These are phyloP conservation scores for Leccinum obscurum DNA, from an alignment of 768 basidiomycete species.

Conservation along the genomic window DNA sequence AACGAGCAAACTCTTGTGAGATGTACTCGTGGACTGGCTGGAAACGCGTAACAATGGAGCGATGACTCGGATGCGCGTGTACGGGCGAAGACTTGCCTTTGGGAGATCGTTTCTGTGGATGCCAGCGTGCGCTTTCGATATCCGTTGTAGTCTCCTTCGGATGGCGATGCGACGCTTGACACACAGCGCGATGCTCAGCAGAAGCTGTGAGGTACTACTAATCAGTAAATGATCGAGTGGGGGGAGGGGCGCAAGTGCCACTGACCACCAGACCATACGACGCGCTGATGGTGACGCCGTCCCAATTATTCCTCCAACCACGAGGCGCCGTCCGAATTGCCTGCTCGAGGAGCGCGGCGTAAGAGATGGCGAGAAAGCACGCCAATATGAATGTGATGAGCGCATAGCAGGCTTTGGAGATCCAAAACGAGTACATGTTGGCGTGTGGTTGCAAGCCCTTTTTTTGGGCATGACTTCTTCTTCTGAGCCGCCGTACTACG, in stretches of 20 bases:
- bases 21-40: slow-evolving; percentile 70
- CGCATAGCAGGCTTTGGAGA: slow-evolving; percentile 55
- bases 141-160: slow-evolving; percentile 59
- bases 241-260: slow-evolving; percentile 21
- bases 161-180: slow-evolving; percentile 70
- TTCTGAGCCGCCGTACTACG: slow-evolving; percentile 57
- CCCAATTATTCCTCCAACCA: slow-evolving; percentile 62
- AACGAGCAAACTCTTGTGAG: slow-evolving; percentile 72
- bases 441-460: not conserved
- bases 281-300: slow-evolving; percentile 66
- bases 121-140: slow-evolving; percentile 60
- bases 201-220: slow-evolving; percentile 40
- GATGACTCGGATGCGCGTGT: not conserved
- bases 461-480: slow-evolving; percentile 12
- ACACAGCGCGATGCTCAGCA: slow-evolving; percentile 60
- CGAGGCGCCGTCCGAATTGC: slow-evolving; percentile 65
- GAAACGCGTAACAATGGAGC: slow-evolving; percentile 1
- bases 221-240: not conserved
- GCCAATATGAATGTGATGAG: slow-evolving; percentile 50
- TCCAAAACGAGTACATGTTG: slow-evolving; percentile 38
- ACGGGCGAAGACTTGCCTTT: slow-evolving; percentile 40
- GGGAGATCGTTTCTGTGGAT: slow-evolving; percentile 59
- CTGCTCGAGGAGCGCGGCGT: slow-evolving; percentile 65
- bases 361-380: slow-evolving; percentile 61
- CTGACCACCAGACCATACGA: slow-evolving; percentile 70